Base-by-base conservation (phyloP, 169 alveolate species). In the Condylostoma magnum region DNA sequence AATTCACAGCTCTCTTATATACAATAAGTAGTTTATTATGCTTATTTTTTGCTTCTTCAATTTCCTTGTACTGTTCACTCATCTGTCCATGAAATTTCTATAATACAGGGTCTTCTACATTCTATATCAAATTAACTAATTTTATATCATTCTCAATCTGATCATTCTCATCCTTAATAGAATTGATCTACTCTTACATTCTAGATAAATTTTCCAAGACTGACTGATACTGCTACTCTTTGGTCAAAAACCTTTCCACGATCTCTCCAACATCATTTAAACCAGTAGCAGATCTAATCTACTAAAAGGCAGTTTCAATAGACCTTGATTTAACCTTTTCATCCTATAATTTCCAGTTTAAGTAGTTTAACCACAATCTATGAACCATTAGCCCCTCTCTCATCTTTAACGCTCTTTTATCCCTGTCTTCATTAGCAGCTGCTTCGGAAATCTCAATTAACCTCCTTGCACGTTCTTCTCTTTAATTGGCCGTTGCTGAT, bases 391-490 rank as follows among this genome's bases (percentile, higher is more conserved):
- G 55, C 67, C 73, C 57, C 36, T 74, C 87, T 48, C 77, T 28
- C 68, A 80, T 41, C 44, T 75, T 66, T 0, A 68, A 51, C 48
- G 73, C 87, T 44, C 56, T 56, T 3, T 80, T 69, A 47, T 80
- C 87, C 47, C 75, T 80, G 58, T 80, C 80, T 36, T 80, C 87
- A 37, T 80, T 80, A 8, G 84, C 87, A 5, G 84, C 87, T 1
- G 80, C 69, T 37, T 80, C 87, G 8, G 84, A 80, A 4, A 80
- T 80, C 30, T 80, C 87, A 20, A 46, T 33, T 53, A 75, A 63
- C 30, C 78, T 53, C 38, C 73, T 56, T 10, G 53, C 66, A 20
- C 80, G 34, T 8, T 68, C 78, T 80, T 75, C 80, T 50, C 87
- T 44, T 30, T 77, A 34, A 30, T 41, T 18, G 6, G 80, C 77